Evolutionary conservation across 768 basidiomycete genomes (phyloP).

Genomic region (Flagelloscypha sp.): DNA sequence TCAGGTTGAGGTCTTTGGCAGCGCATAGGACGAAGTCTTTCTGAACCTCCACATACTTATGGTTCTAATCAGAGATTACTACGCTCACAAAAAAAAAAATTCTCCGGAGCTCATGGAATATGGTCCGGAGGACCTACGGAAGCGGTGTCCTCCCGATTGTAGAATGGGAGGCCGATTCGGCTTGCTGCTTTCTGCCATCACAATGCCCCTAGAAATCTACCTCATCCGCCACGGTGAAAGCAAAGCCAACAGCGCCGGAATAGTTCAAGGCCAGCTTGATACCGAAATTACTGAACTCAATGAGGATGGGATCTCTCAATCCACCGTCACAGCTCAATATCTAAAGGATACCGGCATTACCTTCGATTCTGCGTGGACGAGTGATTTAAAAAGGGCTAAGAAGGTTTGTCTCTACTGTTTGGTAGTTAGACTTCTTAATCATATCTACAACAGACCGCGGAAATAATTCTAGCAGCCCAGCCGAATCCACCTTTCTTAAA

Average conservation of each 20-base stretch:
- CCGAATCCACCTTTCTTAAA: conserved; percentile 33
- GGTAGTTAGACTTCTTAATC: not conserved
- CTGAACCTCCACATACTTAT: no score
- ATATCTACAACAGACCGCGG: conserved; percentile 53
- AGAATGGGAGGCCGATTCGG: no score
- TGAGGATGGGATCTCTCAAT: conserved; percentile 51
- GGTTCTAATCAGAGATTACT: no score
- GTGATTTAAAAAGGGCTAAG: conserved; percentile 62
- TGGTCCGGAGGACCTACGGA: no score
- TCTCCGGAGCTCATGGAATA: no score
- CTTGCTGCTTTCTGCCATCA: no score
- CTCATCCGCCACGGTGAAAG: conserved; percentile 78
- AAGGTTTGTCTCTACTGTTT: no score
- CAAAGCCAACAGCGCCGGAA: conserved; percentile 48
- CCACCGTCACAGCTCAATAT: conserved; percentile 42
- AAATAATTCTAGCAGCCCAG: conserved; percentile 51
- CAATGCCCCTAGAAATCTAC: no score
- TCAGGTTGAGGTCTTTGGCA: no score
- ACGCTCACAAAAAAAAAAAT: no score
- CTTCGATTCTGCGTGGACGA: conserved; percentile 57
- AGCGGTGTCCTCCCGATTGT: no score
- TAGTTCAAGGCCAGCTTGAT: conserved; percentile 74
- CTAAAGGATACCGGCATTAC: conserved; percentile 43
- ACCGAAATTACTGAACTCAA: conserved; percentile 64
- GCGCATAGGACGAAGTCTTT: no score